Base-by-base conservation (phyloP, 106 monocot genomes). In the Acanthochlamys bracteata region DNA sequence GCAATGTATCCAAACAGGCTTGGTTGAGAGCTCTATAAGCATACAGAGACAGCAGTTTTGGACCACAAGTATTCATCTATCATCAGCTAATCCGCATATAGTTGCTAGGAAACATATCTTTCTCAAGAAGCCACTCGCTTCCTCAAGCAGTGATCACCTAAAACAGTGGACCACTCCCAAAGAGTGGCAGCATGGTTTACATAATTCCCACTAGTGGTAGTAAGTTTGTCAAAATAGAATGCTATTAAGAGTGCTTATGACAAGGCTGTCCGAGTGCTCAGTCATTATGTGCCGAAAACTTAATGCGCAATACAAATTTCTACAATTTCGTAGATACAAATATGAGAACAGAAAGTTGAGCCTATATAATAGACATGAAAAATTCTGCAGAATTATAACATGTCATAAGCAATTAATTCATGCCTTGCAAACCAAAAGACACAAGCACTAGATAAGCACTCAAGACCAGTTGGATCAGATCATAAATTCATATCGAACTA, bases 1-100 rank as follows among this genome's bases (percentile, higher is more conserved):
- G 20, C 56, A 68, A 68, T 57, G 58, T 57, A 68, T 57, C 57
- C 56, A 57, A 45, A 68, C 68, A 57, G 57, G 14, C 68, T 68
- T 41, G 58, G 42, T 42, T 16, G 68, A 68, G 20, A 57, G 57
- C 41, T 45, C 68, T 57, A 22, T 23, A 24, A 49, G 49, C 54
- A 67, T 10, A 65, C 2, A 4, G 47, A 24, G 16, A 1, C 14
- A n/a, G 61, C 40, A 19, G 61, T 39, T 2, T 20, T 23, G 59
- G 3, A 23, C 33, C 6, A 33, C 4, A 33, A 33, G 33, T 33
- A 6, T 33, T 33, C 33, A 33, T 33, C 6, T 33, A 6, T 17
- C 17, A 49, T 49, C 49, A 49, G 55, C 20, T 20, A 54, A 55
- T 22, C 55, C 17, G 15, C 39, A 49, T 17, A 10, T 14, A 49